Percentiles rank a stretch among this genome's conserved stretches.
Evolutionary conservation across 768 basidiomycete genomes (phyloP).

Genomic region (Rhodotorula paludigena): DNA sequence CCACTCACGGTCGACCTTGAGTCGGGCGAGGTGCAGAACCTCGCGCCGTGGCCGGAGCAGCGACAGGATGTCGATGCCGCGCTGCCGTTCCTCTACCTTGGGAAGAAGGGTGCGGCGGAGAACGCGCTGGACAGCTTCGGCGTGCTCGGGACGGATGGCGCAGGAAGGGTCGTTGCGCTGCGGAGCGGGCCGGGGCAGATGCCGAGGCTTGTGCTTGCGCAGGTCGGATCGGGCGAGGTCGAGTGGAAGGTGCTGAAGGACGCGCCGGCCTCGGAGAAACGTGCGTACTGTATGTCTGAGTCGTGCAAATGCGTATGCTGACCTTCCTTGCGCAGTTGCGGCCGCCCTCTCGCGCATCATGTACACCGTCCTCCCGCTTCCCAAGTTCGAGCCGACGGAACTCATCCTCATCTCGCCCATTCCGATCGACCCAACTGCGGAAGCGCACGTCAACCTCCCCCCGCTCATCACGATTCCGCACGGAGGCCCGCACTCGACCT

Average conservation of each 20-base stretch:
- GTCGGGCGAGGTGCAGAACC: constrained; percentile 51
- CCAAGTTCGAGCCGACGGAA: constrained; percentile 55
- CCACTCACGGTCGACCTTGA: constrained; percentile 53
- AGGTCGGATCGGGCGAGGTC: background rate
- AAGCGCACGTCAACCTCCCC: constrained; percentile 37
- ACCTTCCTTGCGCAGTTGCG: constrained; percentile 47
- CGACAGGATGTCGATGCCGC: constrained; percentile 51
- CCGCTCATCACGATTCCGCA: constrained; percentile 55
- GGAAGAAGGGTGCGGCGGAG: constrained; percentile 28
- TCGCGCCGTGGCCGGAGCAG: constrained; percentile 57
- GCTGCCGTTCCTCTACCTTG: constrained; percentile 54
- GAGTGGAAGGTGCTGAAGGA: constrained; percentile 53
- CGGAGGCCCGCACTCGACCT: constrained; percentile 60
- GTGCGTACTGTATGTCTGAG: constrained; percentile 46
- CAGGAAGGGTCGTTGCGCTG: constrained; percentile 11
- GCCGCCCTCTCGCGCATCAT: constrained; percentile 51
- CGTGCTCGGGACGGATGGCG: constrained; percentile 39
- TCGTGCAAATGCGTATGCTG: background rate
- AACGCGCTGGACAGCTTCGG: constrained; percentile 17
- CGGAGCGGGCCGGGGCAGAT: constrained; percentile 43
- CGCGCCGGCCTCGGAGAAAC: constrained; percentile 49
- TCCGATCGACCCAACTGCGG: constrained; percentile 19
- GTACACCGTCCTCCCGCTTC: constrained; percentile 54
- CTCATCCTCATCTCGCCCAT: constrained; percentile 48
- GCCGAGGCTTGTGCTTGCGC: constrained; percentile 55